Percentiles rank a stretch among this genome's conserved stretches.
phyloP scores from a whole-genome alignment of 495 filamentous ascomycete species.

The Hypomontagnella submonticulosa region DNA sequence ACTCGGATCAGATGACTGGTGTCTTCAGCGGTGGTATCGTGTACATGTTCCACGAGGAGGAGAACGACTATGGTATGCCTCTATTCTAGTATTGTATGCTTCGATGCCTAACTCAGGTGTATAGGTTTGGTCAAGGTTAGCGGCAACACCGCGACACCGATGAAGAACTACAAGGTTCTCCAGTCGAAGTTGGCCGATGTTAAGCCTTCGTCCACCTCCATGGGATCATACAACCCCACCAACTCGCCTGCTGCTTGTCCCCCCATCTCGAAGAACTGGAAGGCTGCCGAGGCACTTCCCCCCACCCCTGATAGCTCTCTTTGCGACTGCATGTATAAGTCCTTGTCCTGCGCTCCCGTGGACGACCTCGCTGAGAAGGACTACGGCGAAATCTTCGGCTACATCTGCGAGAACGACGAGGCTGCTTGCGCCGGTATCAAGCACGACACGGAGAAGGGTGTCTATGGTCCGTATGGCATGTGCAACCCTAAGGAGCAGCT shows the following conservation, averaged over 20 bases:
- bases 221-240: slow-evolving; percentile 76
- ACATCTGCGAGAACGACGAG: slow-evolving; percentile 71
- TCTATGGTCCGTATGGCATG: slow-evolving; percentile 91
- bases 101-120: slow-evolving; percentile 1
- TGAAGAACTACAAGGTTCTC: slow-evolving; percentile 80
- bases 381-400: slow-evolving; percentile 74
- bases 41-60: slow-evolving; percentile 96
- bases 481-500: slow-evolving; percentile 82
- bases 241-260: slow-evolving; percentile 85
- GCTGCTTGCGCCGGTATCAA: slow-evolving; percentile 74
- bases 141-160: slow-evolving; percentile 66
- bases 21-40: slow-evolving; percentile 96
- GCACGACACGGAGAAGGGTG: slow-evolving; percentile 74
- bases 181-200: slow-evolving; percentile 74
- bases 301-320: slow-evolving; percentile 79
- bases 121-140: slow-evolving; percentile 72
- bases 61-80: slow-evolving; percentile 81
- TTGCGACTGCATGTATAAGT: slow-evolving; percentile 83
- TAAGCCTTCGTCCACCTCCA: slow-evolving; percentile 72
- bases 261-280: slow-evolving; percentile 70
- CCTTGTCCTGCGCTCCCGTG: slow-evolving; percentile 74
- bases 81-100: not conserved
- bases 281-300: slow-evolving; percentile 74
- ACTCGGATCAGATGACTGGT: slow-evolving; percentile 78
- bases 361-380: slow-evolving; percentile 59